Base-by-base conservation (phyloP, 2,329 filamentous ascomycete genomes). In the Thielaviopsis cerberus region DNA sequence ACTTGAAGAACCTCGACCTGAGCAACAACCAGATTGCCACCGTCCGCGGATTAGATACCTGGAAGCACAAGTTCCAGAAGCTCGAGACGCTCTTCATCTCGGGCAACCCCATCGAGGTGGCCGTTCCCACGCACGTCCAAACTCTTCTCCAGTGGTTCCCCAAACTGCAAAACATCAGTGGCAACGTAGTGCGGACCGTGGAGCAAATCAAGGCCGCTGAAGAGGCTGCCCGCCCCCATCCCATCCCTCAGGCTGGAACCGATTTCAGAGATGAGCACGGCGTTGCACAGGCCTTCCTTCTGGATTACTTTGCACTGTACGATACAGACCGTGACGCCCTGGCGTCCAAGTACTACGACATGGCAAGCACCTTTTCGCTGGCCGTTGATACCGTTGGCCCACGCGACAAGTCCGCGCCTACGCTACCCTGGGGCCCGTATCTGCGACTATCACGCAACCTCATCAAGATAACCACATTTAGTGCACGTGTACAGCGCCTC, bases 1-100 rank as follows among this genome's bases (percentile, higher is more conserved):
- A 90, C 61, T 74, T 97, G 61, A 83, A 88, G 67, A 90, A 95
- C 63, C 80, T 98, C 13, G 91, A 96, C 64, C 78, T 97, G 25
- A 92, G 88, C 57, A 80, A 83, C 66, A 97, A 97, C 70, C 79
- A 82, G 48, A 80, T 98, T 64, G 74, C 77, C 60, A 80, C 79
- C 55, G 70, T 88, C 55, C 79, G 81, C 59, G 78, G 79, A 10
- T 70, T 98, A 53, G 78, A 82, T 56, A 78, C 75, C 30, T 96
- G 89, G 89, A 83, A 83, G 61, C 80, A 82, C 66, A 88, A 86
- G 58, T 90, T 97, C 66, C 81, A 77, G 56, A 74, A 81, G 59
- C 76, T 97, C 11, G 82, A 94, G 66, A 90, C 90, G 56, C 76
- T 98, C 1, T 81, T 94, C 61, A 73, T 95, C 62, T 77, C 78